phyloP scores from a whole-genome alignment of 2,329 filamentous ascomycete species.

The Calonectria hawksworthii region DNA sequence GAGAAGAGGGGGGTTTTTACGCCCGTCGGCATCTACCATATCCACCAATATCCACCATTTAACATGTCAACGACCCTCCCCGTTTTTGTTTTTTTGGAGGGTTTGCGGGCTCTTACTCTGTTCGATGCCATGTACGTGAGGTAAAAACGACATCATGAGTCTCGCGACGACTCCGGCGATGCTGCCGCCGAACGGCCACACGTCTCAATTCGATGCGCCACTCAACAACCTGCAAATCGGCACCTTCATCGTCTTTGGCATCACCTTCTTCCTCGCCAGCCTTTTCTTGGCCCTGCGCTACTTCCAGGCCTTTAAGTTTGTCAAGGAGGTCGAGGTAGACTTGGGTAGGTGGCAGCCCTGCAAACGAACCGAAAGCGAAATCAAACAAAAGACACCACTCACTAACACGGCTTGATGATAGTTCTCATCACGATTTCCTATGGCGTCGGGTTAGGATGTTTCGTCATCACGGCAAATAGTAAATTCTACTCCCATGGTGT shows the following conservation, averaged over 20 bases:
- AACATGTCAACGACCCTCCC: conserved; percentile 4
- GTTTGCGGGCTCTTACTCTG: background rate
- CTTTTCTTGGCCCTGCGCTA: background rate
- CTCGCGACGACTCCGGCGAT: background rate
- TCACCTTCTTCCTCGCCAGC: conserved; percentile 1
- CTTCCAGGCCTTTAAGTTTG: conserved; percentile 9
- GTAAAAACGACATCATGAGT: background rate
- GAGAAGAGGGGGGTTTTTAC: too few species aligned
- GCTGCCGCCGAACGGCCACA: background rate
- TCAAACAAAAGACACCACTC: background rate
- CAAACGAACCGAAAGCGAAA: background rate
- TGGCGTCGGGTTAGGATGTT: background rate
- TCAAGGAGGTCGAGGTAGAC: conserved; percentile 6
- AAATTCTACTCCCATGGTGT: background rate
- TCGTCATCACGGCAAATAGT: background rate
- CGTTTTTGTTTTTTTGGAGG: background rate
- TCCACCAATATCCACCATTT: conserved; percentile 9
- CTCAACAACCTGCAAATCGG: background rate
- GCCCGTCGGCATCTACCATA: conserved; percentile 1
- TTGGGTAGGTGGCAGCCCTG: background rate
- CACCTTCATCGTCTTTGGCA: background rate
- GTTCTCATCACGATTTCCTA: conserved; percentile 6
- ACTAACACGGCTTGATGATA: background rate
- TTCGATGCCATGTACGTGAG: background rate
- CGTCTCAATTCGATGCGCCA: background rate